Evolutionary conservation across 1,284 basidiomycete genomes (phyloP), one percentile per base, ranked within the genome.

Genomic region (Pseudomicrostroma phylloplanum): DNA sequence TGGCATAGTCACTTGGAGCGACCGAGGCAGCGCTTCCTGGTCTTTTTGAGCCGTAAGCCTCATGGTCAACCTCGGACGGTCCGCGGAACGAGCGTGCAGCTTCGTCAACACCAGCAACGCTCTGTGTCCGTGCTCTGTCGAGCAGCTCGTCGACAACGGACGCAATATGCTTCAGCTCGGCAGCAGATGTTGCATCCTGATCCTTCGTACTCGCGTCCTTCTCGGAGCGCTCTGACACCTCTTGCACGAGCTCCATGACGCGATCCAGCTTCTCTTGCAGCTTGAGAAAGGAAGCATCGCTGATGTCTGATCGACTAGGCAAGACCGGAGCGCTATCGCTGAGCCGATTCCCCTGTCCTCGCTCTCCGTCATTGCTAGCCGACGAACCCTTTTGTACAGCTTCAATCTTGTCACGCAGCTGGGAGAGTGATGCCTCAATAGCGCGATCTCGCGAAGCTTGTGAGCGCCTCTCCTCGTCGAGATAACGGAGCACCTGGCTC

Each of bases 231-330:
- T 67, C 60, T 2, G 68, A 63, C 15, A 69, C 64, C 39, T 66
- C 63, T 60, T 66, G 65, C 11, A 74, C 69, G 4, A 74, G 55
- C n/a, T 67, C 62, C 17, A 73, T 65, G 41, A 74, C 68, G 23
- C 59, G 59, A 53, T 73, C 73, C 23, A 74, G 61, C 61, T 72
- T 73, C 59, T 67, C 64, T 53, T 73, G 69, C 69, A 74, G 43
- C 43, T n/a, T 48, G 21, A 48, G 15, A 21, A 48, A 48, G 43
- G 43, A 48, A 21, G 17, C 21, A 12, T 48, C 43, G 43, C 17
- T 48, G 43, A 48, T 3, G 12, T 48, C 17, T 21, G 43, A 48
- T 17, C 43, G 43, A 21, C 17, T 21, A 4, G 43, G 15, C 43
- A 17, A 48, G 43, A 48, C 17, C 6, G 17, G 43, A n/a, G 43